Conservation (phyloP, 768 basidiomycete species). For the Hericium rajendrae region DNA sequence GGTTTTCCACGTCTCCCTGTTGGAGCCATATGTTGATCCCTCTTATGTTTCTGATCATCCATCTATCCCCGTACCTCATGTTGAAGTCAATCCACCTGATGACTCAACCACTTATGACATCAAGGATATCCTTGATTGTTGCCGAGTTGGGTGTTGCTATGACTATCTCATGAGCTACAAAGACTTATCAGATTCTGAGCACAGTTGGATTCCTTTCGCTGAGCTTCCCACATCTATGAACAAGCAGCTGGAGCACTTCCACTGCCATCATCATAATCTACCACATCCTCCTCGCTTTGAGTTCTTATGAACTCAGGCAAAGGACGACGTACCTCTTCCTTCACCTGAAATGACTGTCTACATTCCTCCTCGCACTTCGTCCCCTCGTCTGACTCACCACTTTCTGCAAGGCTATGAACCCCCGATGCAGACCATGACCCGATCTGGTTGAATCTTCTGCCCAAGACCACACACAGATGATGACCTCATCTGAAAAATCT, state of each 20-base stretch:
- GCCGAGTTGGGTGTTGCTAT: constrained; percentile 25
- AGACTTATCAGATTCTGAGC: constrained; percentile 19
- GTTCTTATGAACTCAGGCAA: not conserved
- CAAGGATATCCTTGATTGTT: constrained; percentile 21
- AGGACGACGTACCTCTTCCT: not conserved
- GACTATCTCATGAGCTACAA: constrained; percentile 27
- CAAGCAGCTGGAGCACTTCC: constrained; percentile 25
- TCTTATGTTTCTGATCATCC: constrained; percentile 24
- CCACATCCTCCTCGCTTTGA: constrained; percentile 21
- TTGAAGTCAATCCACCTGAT: constrained; percentile 5
- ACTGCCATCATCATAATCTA: constrained; percentile 22
- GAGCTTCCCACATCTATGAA: constrained; percentile 24
- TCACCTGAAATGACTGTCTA: not conserved
- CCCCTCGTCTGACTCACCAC: not conserved
- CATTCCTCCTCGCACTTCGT: not conserved
- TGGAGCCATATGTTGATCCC: constrained; percentile 20
- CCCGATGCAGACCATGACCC: too few relatives aligned
- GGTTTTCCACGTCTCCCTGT: constrained; percentile 30
- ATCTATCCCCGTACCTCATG: not conserved
- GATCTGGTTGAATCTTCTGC: too few relatives aligned
- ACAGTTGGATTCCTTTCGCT: constrained; percentile 27
- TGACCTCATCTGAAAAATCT: too few relatives aligned
- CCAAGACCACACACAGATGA: too few relatives aligned
- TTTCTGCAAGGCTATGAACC: too few relatives aligned
- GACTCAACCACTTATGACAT: constrained; percentile 16